Base-by-base conservation (phyloP, 345 rosid species). In the Iberis pinnata region DNA sequence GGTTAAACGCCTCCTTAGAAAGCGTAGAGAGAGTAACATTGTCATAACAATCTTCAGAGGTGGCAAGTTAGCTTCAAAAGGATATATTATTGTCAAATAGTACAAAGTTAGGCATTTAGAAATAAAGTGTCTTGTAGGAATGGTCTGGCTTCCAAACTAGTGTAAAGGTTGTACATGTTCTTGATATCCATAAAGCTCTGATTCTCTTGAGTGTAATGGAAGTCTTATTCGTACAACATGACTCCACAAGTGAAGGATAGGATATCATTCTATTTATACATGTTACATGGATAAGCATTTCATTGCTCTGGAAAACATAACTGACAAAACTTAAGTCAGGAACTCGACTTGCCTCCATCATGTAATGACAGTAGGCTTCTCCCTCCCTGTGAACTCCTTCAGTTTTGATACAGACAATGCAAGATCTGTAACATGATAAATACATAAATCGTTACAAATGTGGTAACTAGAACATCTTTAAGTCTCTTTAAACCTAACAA, bases 281-380 rank as follows among this genome's bases (percentile, higher is more conserved):
- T 43, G 20, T 43, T 50, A 49, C 70, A 72, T 54, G 55, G 10
- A 51, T 36, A 60, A 43, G 39, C 20, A 45, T 49, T 69, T 67
- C 73, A 52, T 36, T 44, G 49, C 64, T 33, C 66, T 27, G 36
- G 32, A 54, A 35, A 51, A 56, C 56, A 57, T 46, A 39, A 65
- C 50, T 62, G 54, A 55, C 80, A 72, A 74, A 79, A 81, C 68
- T 56, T 64, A 70, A 65, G 64, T 70, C 55, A 53, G 58, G 67
- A 43, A 54, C 4, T 39, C 64, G 22, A 70, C 72, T 61, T 51
- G 65, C 49, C 65, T 25, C 51, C 51, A 56, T 77, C 70, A 85
- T 67, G 98, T 88, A 72, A 88, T 81, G 64, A 88, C 96, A n/a
- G 90, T 88, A 40, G 95, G 98, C 70, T 78, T 85, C 77, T 88